Conservation (phyloP, 2,329 filamentous ascomycete genomes). For the Pestalotiopsis sp. region DNA sequence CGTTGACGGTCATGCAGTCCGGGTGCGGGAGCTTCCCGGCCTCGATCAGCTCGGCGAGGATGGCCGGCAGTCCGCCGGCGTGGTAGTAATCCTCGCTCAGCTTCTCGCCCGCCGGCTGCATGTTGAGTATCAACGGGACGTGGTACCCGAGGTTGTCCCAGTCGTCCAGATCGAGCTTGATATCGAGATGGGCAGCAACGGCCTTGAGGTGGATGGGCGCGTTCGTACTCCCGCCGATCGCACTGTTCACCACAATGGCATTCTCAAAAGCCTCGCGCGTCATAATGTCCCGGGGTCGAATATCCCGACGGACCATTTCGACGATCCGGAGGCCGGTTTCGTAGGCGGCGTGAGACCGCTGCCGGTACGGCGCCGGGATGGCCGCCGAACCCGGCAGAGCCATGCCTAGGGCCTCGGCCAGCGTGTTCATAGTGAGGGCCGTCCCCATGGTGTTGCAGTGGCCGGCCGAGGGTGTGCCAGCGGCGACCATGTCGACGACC, state of each 20-base stretch:
- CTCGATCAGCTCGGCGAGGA: constrained; percentile 55
- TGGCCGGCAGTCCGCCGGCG: constrained; percentile 53
- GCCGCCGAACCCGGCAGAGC: constrained; percentile 52
- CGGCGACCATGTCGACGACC: constrained; percentile 46
- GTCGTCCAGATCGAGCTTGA: constrained; percentile 52
- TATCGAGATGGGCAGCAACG: constrained; percentile 55
- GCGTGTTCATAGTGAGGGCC: constrained; percentile 54
- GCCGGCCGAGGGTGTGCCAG: constrained; percentile 45
- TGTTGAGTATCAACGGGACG: constrained; percentile 55
- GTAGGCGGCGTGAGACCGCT: constrained; percentile 50
- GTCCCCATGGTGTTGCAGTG: constrained; percentile 59
- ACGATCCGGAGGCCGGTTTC: constrained; percentile 51
- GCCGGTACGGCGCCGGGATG: constrained; percentile 53
- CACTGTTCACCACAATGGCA: constrained; percentile 55
- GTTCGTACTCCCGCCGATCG: constrained; percentile 60
- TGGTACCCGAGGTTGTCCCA: constrained; percentile 54
- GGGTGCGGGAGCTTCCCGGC: constrained; percentile 46
- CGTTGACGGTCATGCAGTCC: constrained; percentile 47
- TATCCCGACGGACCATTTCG: constrained; percentile 50
- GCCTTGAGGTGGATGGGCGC: constrained; percentile 59
- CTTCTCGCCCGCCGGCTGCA: constrained; percentile 56
- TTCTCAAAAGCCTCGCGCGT: constrained; percentile 59
- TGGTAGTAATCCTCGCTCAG: constrained; percentile 57
- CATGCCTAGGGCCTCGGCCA: constrained; percentile 56
- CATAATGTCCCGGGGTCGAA: constrained; percentile 57